A percentile compares a stretch with the other conserved stretches of the same genome.
phyloP scores from a whole-genome alignment of 352 stramenopile species.

The Globisporangium echinulatum region DNA sequence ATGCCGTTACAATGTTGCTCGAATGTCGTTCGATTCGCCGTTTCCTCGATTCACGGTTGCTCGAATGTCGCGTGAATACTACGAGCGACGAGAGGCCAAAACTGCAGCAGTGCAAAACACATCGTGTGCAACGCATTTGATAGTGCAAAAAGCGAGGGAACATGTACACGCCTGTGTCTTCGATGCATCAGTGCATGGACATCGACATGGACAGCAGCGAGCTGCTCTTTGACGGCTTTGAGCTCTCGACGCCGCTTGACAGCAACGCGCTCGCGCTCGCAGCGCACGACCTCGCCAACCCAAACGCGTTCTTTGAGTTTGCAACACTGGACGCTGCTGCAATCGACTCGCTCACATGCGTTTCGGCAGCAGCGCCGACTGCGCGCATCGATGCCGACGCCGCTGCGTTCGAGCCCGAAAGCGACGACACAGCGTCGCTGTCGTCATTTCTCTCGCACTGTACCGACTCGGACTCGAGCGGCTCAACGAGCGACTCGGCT shows the following conservation, averaged over 20 bases:
- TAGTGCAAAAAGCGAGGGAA: not conserved
- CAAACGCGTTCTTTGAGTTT: not conserved
- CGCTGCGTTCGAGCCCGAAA: not conserved
- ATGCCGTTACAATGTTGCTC: not conserved
- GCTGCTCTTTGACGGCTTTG: not conserved
- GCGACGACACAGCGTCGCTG: not conserved
- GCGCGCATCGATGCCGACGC: not conserved
- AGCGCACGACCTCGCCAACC: not conserved
- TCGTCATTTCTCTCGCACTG: conserved; percentile 3
- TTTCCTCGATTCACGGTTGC: not conserved
- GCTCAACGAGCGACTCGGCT: not conserved
- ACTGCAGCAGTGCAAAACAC: not conserved
- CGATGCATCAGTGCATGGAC: not conserved
- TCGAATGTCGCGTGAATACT: not conserved
- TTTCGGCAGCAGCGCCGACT: not conserved
- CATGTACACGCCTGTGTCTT: not conserved
- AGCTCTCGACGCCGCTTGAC: not conserved
- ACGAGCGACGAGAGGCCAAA: not conserved
- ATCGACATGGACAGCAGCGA: not conserved
- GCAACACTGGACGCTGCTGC: not conserved
- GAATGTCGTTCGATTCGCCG: not conserved
- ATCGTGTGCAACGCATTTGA: not conserved
- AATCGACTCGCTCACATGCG: not conserved
- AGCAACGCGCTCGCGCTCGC: not conserved
- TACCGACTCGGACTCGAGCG: conserved; percentile 1